Base-by-base conservation (phyloP, 768 basidiomycete genomes). In the Xerocomellus intermedius region DNA sequence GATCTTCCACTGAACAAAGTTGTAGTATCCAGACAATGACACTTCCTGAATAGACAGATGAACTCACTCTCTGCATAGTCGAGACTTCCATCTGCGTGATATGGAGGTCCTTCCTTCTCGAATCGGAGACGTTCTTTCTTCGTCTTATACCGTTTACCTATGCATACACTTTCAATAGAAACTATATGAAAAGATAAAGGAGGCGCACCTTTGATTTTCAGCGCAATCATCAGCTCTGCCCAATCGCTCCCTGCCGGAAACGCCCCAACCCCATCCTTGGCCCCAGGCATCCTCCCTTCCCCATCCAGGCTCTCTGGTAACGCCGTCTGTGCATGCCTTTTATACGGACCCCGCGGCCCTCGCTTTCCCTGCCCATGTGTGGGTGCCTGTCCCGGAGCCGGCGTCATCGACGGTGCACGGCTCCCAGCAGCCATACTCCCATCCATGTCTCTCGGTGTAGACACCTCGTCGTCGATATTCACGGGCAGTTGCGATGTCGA, bases 61-160 rank as follows among this genome's bases (percentile, higher is more conserved):
- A 2, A 73, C 83, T 39, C 64, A 89, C 88, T 82, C 69, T 89
- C 82, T 24, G 77, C 61, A 60, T 89, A 90, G 69, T 89, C 84
- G 32, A 91, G 73, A 68, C 89, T 91, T n/a, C 89, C 89, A 64
- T 92, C 89, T n/a, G 81, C 65, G 7, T 75, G 75, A 22, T 79
- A 77, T 1, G 89, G 90, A 17, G 86, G 87, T 0, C 89, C 89
- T 56, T 85, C 83, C 56, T 82, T 86, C 63, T 91, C 90, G 42
- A 91, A 78, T n/a, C 86, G 77, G 54, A 90, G 61, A 10, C 89
- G 78, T 59, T 92, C 89, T 62, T 87, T 91, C 75, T 92, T 92
- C 2, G 89, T 91, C 52, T 81, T 82, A 64, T 91, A 90, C 13
- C 83, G 80, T 62, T 90, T 91, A 19, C 87, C 89, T 61, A 6